Evolutionary conservation across 2,329 filamentous ascomycete genomes (phyloP).

Genomic region (Colletotrichum kahawae): DNA sequence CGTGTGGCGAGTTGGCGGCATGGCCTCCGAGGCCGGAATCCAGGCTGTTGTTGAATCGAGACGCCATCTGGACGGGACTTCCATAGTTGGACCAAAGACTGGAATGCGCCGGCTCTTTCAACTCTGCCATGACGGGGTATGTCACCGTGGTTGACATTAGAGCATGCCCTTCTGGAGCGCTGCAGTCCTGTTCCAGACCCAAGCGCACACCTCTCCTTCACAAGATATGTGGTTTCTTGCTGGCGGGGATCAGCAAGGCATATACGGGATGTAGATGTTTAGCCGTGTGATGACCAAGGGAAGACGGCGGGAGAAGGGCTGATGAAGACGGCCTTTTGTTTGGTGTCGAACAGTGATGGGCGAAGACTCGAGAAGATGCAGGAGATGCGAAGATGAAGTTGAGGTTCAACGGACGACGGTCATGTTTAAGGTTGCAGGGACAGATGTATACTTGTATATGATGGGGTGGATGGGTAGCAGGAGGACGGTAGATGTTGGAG

Average conservation of each 20-base stretch:
- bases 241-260: constrained; percentile 11
- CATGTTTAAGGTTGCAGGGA: constrained; percentile 44
- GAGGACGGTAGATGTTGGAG: constrained; percentile 51
- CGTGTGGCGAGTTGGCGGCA: constrained; percentile 50
- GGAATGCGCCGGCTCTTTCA: constrained; percentile 65
- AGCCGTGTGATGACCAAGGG: background rate
- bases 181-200: constrained; percentile 20
- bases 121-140: constrained; percentile 67
- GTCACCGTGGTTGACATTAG: constrained; percentile 67
- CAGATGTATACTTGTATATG: constrained; percentile 53
- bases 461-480: constrained; percentile 34
- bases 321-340: background rate
- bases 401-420: constrained; percentile 32
- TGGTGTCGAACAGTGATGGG: constrained; percentile 1
- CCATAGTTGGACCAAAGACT: constrained; percentile 65
- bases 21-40: constrained; percentile 53
- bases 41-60: constrained; percentile 55
- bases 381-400: constrained; percentile 26
- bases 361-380: constrained; percentile 10
- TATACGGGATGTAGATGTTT: background rate
- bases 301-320: background rate
- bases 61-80: constrained; percentile 57
- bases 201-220: constrained; percentile 21
- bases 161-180: constrained; percentile 46
- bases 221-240: constrained; percentile 6